Percentiles rank a stretch among this genome's conserved stretches.
phyloP scores from a whole-genome alignment of 2,329 filamentous ascomycete genomes.

The Colletotrichum simmondsii region DNA sequence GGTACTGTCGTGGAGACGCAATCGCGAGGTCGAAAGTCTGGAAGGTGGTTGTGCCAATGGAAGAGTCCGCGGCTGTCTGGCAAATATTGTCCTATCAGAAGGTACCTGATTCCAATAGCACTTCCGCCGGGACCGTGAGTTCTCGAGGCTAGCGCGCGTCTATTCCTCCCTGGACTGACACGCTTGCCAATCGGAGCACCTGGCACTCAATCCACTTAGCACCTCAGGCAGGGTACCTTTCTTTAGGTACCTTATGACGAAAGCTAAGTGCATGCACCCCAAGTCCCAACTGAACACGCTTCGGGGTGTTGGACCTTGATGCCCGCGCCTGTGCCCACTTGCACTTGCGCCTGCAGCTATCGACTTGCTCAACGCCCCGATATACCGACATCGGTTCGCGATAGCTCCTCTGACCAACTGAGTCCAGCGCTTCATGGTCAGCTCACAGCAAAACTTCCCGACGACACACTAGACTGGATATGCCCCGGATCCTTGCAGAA shows the following conservation, averaged over 20 bases:
- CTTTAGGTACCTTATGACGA: conserved; percentile 15
- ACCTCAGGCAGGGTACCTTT: neutral
- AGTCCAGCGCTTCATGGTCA: neutral
- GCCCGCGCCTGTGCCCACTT: neutral
- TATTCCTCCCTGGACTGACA: neutral
- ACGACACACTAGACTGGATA: conserved; percentile 14
- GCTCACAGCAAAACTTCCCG: neutral
- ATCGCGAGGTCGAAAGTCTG: conserved; percentile 17
- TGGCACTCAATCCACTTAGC: neutral
- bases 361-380: neutral
- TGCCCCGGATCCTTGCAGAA: conserved; percentile 40
- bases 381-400: neutral
- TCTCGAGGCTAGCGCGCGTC: conserved; percentile 20
- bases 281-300: neutral
- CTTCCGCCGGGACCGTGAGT: neutral
- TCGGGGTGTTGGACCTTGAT: conserved; percentile 2
- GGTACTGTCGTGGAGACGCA: neutral
- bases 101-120: conserved; percentile 21
- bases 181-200: neutral
- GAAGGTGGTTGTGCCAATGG: neutral
- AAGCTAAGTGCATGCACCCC: conserved; percentile 14
- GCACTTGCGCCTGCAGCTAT: neutral
- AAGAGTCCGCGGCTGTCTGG: conserved; percentile 23
- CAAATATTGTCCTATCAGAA: conserved; percentile 25
- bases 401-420: neutral